phyloP scores from a whole-genome alignment of 208 protist species.

The Balamuthia mandrillaris region DNA sequence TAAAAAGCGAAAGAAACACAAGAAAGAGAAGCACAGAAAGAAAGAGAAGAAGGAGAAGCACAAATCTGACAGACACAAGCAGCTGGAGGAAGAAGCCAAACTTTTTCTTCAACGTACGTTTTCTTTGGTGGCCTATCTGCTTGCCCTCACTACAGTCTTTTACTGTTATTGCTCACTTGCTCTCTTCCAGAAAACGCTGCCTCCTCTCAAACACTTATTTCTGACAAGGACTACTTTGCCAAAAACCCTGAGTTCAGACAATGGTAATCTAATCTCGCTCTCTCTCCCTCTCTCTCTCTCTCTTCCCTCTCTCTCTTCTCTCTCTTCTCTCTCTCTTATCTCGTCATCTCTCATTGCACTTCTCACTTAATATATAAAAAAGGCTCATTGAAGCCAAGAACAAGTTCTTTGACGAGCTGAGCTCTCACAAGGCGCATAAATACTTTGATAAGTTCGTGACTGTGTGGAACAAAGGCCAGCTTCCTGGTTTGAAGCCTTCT shows the following conservation, averaged over 20 bases:
- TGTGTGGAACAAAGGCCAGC: neutral
- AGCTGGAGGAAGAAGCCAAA: too few species aligned
- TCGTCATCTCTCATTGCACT: neutral
- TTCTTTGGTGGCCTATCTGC: too few species aligned
- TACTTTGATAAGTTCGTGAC: neutral
- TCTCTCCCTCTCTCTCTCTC: neutral
- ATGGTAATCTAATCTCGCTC: neutral
- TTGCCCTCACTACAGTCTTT: too few species aligned
- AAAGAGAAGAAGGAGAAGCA: too few species aligned
- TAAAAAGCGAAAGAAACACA: too few species aligned
- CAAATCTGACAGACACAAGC: too few species aligned
- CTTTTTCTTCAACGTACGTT: too few species aligned
- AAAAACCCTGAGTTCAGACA: neutral
- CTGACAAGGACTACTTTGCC: conserved; percentile 9
- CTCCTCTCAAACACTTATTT: too few species aligned
- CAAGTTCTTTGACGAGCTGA: neutral
- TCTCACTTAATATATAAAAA: neutral
- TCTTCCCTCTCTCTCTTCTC: neutral
- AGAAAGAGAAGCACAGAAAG: too few species aligned
- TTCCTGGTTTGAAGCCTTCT: too few species aligned
- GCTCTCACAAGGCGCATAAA: neutral
- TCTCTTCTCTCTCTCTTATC: neutral
- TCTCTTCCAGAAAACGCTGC: too few species aligned
- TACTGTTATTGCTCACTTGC: too few species aligned
- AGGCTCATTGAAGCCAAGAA: conserved; percentile 9